phyloP scores from a whole-genome alignment of 495 filamentous ascomycete genomes.

The Cercophora samala region DNA sequence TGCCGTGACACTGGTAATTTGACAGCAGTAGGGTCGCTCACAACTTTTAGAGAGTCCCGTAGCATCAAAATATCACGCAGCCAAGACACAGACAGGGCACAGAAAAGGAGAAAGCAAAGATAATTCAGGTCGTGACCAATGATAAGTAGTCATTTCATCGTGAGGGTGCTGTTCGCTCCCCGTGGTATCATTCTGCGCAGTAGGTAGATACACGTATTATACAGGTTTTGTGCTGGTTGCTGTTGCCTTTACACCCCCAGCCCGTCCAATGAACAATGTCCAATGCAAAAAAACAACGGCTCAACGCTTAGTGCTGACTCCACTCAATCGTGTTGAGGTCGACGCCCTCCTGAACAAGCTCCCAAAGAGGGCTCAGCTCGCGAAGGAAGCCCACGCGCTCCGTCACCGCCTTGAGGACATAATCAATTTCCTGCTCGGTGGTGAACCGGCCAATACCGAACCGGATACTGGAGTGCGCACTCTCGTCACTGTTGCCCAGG shows the following conservation, averaged over 20 bases:
- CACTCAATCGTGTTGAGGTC: slow-evolving; percentile 96
- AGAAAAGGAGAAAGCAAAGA: neutral
- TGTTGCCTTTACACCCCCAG: slow-evolving; percentile 6
- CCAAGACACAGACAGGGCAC: neutral
- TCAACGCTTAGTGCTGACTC: slow-evolving; percentile 72
- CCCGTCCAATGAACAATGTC: neutral
- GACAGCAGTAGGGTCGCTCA: neutral
- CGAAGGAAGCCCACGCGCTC: slow-evolving; percentile 87
- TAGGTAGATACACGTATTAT: slow-evolving; percentile 22
- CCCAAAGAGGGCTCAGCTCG: slow-evolving; percentile 96
- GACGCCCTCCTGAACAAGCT: slow-evolving; percentile 94
- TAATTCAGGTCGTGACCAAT: neutral
- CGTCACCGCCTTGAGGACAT: slow-evolving; percentile 89
- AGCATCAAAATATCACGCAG: neutral
- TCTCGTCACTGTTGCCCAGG: slow-evolving; percentile 93
- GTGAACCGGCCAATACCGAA: slow-evolving; percentile 98
- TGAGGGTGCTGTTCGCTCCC: neutral
- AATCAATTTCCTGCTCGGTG: slow-evolving; percentile 92
- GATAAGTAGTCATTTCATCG: neutral
- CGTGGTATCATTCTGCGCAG: slow-evolving; percentile 24
- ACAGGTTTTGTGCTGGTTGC: slow-evolving; percentile 18
- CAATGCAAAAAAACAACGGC: neutral
- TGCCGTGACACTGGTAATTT: neutral
- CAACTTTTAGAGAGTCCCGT: neutral
- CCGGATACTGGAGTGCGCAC: slow-evolving; percentile 92